Evolutionary conservation across 2,329 filamentous ascomycete genomes (phyloP), one percentile per base, ranked within the genome.

Genomic region (Phaeosphaeria sp.): DNA sequence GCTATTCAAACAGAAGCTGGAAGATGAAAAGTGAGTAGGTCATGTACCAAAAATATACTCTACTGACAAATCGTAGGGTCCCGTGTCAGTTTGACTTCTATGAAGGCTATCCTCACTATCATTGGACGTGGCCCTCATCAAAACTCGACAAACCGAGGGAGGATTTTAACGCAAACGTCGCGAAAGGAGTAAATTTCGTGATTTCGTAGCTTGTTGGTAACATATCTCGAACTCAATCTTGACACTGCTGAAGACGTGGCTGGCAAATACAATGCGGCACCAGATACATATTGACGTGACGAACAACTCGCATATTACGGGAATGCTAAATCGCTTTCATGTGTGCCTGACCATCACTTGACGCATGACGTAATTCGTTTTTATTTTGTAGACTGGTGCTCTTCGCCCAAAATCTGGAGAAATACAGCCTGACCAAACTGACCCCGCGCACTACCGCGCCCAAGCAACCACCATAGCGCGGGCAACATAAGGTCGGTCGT

Each of bases 61-160:
- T 52, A 42, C 62, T 72, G 39, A 74, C n/a, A 5, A n/a, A 1
- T 1, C 39, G 1, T 27, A 76, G 75, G 30, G 72, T 76, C 1
- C 53, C 68, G 11, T 71, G 64, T 30, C 64, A 62, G 36, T 62
- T 72, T 30, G 73, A 77, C 48, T 69, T 73, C 21, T 78, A 75
- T 52, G 58, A 68, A 47, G 74, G 74, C 23, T 77, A 77, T 57
- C 75, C 75, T 5, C 75, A 77, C 43, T 76, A 69, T 42, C 73
- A 73, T 50, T 77, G 74, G 68, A 67, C 59, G n/a, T 78, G 69
- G 63, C 75, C 75, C 11, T 74, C 75, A 7, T 41, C 63, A 1
- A 67, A 65, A 20, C 62, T 75, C 22, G 69, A 72, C 11, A 46
- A 66, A 43, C 68, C 69, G 4, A 60, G 58, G 18, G 56, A 67